phyloP scores from a whole-genome alignment of 345 rosid genomes.

The Citrus unshiu region DNA sequence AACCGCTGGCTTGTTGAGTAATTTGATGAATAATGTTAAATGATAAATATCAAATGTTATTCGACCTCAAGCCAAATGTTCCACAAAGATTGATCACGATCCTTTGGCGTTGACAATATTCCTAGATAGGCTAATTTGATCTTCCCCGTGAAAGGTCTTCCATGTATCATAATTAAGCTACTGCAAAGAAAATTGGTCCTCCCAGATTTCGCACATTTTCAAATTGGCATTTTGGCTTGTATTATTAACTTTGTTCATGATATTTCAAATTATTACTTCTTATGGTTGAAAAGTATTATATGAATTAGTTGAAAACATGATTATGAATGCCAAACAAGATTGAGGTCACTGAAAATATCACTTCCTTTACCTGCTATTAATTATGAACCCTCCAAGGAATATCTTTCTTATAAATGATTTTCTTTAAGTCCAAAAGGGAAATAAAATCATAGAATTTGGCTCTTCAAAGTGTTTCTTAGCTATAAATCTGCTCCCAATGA shows the following conservation, averaged over 20 bases:
- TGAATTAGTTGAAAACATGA: background rate
- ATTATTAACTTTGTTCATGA: background rate
- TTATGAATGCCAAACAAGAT: background rate
- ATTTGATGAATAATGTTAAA: background rate
- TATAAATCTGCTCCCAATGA: background rate
- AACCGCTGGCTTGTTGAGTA: background rate
- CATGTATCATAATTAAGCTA: background rate
- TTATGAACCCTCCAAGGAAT: background rate
- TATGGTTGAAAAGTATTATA: background rate
- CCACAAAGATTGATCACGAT: background rate
- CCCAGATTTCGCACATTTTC: background rate
- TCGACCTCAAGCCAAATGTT: background rate
- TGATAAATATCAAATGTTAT: background rate
- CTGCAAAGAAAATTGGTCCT: background rate
- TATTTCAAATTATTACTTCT: background rate
- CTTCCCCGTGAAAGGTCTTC: background rate
- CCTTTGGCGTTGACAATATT: background rate
- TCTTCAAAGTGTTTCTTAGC: background rate
- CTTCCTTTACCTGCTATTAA: background rate
- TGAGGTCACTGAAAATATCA: background rate
- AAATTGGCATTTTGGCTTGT: background rate
- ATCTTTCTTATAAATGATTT: background rate
- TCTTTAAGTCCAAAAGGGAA: background rate
- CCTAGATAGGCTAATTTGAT: background rate
- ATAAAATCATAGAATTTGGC: background rate